Conservation (phyloP, 1,284 basidiomycete genomes). For the Pyrrhoderma noxium region DNA sequence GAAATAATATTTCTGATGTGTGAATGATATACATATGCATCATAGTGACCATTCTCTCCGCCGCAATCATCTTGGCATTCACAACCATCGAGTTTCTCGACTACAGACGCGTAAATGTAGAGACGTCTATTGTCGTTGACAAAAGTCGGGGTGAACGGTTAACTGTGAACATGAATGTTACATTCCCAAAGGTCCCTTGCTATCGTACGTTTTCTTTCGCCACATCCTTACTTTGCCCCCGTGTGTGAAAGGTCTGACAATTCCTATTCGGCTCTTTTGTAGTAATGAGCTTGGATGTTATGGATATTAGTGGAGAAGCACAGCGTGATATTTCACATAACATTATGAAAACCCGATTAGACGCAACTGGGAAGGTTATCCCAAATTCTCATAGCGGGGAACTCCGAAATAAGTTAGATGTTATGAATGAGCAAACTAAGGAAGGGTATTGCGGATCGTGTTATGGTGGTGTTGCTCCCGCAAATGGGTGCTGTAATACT, state of each 20-base stretch:
- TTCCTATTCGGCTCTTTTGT: not conserved
- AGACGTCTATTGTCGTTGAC: constrained; percentile 90
- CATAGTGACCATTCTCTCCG: constrained; percentile 86
- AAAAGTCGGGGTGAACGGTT: constrained; percentile 91
- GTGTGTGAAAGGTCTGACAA: not conserved
- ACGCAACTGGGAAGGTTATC: constrained; percentile 53
- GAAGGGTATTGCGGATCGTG: constrained; percentile 90
- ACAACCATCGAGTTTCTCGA: constrained; percentile 93
- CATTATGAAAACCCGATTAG: constrained; percentile 78
- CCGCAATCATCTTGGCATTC: constrained; percentile 87
- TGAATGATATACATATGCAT: not conserved
- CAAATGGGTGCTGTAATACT: constrained; percentile 87
- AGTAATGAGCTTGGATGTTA: constrained; percentile 94
- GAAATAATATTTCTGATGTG: too few relatives aligned
- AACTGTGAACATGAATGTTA: constrained; percentile 87
- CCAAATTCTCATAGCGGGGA: constrained; percentile 51
- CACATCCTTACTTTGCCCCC: not conserved
- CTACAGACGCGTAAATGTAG: constrained; percentile 81
- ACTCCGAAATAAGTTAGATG: constrained; percentile 81
- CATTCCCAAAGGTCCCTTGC: constrained; percentile 96
- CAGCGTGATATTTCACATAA: constrained; percentile 89
- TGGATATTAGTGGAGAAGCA: constrained; percentile 96
- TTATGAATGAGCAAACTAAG: constrained; percentile 56
- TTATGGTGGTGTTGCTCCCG: constrained; percentile 84
- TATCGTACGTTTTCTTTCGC: constrained; percentile 61